Conservation (phyloP, 1,284 basidiomycete species). For the Apiotrichum sp. region DNA sequence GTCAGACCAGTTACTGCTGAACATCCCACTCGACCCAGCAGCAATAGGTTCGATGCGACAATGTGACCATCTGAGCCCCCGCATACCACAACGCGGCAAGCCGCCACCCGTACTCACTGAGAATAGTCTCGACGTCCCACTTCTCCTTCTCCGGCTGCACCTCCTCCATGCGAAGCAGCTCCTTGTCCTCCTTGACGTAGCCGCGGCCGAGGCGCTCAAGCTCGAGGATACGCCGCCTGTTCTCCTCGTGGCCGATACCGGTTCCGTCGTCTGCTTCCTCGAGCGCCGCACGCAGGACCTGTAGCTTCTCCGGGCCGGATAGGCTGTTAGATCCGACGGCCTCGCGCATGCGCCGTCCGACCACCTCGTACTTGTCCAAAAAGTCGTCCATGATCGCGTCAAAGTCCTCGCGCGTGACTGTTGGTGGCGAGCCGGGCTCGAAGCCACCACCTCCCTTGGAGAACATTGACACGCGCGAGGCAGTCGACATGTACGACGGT, state of each 20-base stretch:
- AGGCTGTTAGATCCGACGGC: conserved; percentile 58
- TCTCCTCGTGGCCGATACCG: conserved; percentile 52
- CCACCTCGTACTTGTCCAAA: conserved; percentile 84
- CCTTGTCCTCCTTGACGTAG: conserved; percentile 49
- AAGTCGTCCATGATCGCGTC: conserved; percentile 90
- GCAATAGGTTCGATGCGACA: no score
- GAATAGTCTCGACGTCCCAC: conserved; percentile 92
- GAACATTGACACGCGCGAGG: conserved; percentile 26
- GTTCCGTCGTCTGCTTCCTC: conserved; percentile 53
- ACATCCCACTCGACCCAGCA: no score
- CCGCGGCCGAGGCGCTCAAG: conserved; percentile 45
- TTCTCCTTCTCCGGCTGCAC: conserved; percentile 60
- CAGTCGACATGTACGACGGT: conserved; percentile 29
- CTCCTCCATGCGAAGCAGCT: conserved; percentile 24
- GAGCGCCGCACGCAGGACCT: conserved; percentile 69
- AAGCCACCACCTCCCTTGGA: conserved; percentile 4
- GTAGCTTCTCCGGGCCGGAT: conserved; percentile 68
- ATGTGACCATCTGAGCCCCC: no score
- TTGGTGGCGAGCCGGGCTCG: conserved; percentile 50
- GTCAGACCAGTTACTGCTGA: no score
- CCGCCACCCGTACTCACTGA: conserved; percentile 59
- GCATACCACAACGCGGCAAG: background rate
- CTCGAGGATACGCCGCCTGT: conserved; percentile 57
- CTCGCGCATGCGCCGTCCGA: conserved; percentile 71
- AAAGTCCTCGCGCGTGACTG: conserved; percentile 80